Evolutionary conservation across 768 basidiomycete species (phyloP).

Genomic region (Boletus rubropictus): DNA sequence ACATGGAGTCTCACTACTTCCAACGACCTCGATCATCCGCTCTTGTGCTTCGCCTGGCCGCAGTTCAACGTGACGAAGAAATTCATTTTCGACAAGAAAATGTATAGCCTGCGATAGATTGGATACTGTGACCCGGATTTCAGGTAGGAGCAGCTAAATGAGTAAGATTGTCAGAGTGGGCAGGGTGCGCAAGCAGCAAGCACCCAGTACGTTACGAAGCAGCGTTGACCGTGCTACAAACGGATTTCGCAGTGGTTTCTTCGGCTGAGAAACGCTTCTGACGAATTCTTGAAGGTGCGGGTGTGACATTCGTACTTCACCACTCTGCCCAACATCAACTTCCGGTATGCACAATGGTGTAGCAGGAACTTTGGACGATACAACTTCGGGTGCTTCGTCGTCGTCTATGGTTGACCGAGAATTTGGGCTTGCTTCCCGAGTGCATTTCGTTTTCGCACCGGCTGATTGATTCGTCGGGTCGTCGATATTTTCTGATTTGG

Average conservation of each 20-base stretch:
- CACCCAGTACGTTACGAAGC: constrained; percentile 63
- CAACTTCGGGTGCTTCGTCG: constrained; percentile 49
- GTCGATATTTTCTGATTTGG: not conserved
- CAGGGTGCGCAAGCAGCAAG: not conserved
- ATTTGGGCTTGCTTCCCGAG: constrained; percentile 5
- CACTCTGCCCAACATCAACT: constrained; percentile 2
- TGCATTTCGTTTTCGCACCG: not conserved
- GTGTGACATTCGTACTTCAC: constrained; percentile 4
- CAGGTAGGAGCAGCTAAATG: constrained; percentile 68
- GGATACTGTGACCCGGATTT: constrained; percentile 83
- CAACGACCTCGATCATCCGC: constrained; percentile 58
- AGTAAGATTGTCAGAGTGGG: constrained; percentile 6
- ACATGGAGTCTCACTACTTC: constrained; percentile 13
- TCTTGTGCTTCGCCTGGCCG: constrained; percentile 70
- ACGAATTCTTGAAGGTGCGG: constrained; percentile 3
- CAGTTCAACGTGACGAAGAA: constrained; percentile 73
- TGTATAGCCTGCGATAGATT: constrained; percentile 90
- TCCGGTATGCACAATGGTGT: constrained; percentile 2
- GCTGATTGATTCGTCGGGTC: not conserved
- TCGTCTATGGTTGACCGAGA: constrained; percentile 32
- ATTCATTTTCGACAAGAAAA: constrained; percentile 87
- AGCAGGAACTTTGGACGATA: constrained; percentile 46
- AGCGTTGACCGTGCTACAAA: constrained; percentile 66
- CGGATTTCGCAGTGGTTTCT: constrained; percentile 50
- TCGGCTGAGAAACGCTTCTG: constrained; percentile 39